Percentiles rank a stretch among this genome's conserved stretches.
Conservation (phyloP, 305 asterid genomes). For the Fraxinus velutina region DNA sequence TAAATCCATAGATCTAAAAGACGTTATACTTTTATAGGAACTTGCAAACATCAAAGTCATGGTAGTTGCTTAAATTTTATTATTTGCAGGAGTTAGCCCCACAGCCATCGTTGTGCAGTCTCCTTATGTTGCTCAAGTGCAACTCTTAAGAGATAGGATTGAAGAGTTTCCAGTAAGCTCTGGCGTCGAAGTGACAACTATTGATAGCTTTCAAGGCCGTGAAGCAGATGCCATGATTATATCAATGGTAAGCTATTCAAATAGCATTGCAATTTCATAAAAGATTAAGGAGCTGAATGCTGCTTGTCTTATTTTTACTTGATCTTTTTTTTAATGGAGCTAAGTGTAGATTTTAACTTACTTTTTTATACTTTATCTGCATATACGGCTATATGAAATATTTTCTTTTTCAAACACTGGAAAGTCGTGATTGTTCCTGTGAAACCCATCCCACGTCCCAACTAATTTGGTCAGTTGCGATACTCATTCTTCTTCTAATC, state of each 20-base stretch:
- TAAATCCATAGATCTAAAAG: background rate
- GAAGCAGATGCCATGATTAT: slow-evolving; percentile 95
- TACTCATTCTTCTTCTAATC: background rate
- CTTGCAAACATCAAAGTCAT: slow-evolving; percentile 2
- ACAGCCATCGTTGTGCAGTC: slow-evolving; percentile 84
- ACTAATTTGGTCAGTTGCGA: slow-evolving; percentile 10
- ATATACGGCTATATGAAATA: background rate
- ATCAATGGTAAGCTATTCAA: slow-evolving; percentile 65
- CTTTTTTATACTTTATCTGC: background rate
- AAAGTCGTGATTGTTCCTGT: background rate
- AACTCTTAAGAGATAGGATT: slow-evolving; percentile 78
- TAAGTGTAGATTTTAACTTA: background rate
- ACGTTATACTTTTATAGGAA: background rate
- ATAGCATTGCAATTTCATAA: background rate
- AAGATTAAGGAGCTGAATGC: background rate
- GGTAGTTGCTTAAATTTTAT: slow-evolving; percentile 13
- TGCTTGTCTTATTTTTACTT: slow-evolving; percentile 7
- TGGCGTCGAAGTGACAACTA: slow-evolving; percentile 91
- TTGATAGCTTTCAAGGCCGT: slow-evolving; percentile 98
- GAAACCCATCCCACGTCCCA: background rate
- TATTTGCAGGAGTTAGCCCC: slow-evolving; percentile 74
- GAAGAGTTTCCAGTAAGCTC: slow-evolving; percentile 70
- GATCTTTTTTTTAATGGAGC: slow-evolving; percentile 8
- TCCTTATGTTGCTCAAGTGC: slow-evolving; percentile 98
- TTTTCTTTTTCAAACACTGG: background rate